Base-by-base conservation (phyloP, 257 asterid species). In the Przewalskia tangutica region DNA sequence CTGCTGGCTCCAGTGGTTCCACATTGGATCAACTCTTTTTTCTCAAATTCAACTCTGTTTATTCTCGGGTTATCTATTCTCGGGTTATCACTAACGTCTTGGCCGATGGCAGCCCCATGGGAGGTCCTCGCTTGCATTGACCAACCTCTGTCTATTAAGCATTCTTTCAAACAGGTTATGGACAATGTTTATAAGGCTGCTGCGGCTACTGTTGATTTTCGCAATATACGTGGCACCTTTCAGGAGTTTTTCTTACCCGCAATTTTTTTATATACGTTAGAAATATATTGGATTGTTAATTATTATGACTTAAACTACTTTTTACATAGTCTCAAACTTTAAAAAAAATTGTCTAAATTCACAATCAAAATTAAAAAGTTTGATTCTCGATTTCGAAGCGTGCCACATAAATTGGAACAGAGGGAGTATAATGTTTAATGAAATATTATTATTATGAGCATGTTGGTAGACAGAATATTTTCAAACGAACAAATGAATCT, bases 101-200 rank as follows among this genome's bases (percentile, higher is more conserved):
- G 48, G 89, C 89, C 40, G 92, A 92, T 77, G 92, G 91, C 7
- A 86, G 88, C 60, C 86, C 88, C 0, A 75, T 83, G 2, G 89
- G 90, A 51, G 91, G 91, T 50, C 93, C 93, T 4, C 70, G 80
- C 86, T 44, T 92, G 92, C 91, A 70, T 90, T 40, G 94, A 90
- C 64, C 88, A 75, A 82, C 86, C 88, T 73, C 60, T 86, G 6
- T 77, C 50, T 34, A 79, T 92, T 62, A 92, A 90, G 82, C 86
- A 89, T 63, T 73, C 71, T 63, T 92, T 88, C 68, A 85, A 85
- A 51, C 84, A 84, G 20, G 82, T 85, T 20, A 86, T 86, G 8
- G 86, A 88, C 50, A 88, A 82, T 70, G 59, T 71, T 82, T 92
- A 88, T 84, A 87, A 65, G 84, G 93, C 97, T 71, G 83, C 82